Base-by-base conservation (phyloP, 108 stramenopile species). In the Nitzschia inconspicua region DNA sequence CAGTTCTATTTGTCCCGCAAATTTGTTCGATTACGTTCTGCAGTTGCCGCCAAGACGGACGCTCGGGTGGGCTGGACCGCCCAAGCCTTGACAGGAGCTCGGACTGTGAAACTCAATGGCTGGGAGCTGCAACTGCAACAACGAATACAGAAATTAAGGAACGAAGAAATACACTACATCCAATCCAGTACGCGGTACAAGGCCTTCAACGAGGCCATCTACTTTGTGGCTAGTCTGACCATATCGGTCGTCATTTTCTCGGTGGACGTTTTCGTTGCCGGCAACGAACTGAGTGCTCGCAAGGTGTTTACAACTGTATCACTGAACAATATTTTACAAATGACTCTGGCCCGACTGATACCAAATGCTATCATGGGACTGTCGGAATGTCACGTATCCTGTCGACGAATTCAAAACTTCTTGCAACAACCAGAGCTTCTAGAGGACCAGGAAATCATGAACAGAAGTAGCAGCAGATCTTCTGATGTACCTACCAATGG, bases 41-140 rank as follows among this genome's bases (percentile, higher is more conserved):
- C 68, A 47, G 73, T 93, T 44, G 93, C 93, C 11, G 73, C 68
- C 11, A 83, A 89, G 44, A 94, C 95, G 18, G 95, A 94, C 65
- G 67, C 74, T 36, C 53, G 95, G 13, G 89, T 93, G 1, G 85
- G 75, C 16, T 71, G 90, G 47, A 84, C 91, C 4, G 84, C 80
- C 3, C 91, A 96, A 79, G 91, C 91, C 2, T 70, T 93, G 16
- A 64, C 73, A 31, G 95, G 95, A 16, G 80, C 78, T 5, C 68
- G 90, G 8, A 68, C 86, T 16, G 86, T 92, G 84, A 92, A 92
- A 42, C 88, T 92, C 84, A 65, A 56, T 16, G 90, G 80, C 0
- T 92, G 82, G 78, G 90, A 92, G 66, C 63, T 68, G 16, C 70
- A 77, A 30, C 84, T 92, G 47, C 60, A 70, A 35, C 63, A 78